These are phyloP conservation scores for Tolypocladium tundrense DNA, from an alignment of 2,329 filamentous ascomycete species.

Conservation along the genomic window DNA sequence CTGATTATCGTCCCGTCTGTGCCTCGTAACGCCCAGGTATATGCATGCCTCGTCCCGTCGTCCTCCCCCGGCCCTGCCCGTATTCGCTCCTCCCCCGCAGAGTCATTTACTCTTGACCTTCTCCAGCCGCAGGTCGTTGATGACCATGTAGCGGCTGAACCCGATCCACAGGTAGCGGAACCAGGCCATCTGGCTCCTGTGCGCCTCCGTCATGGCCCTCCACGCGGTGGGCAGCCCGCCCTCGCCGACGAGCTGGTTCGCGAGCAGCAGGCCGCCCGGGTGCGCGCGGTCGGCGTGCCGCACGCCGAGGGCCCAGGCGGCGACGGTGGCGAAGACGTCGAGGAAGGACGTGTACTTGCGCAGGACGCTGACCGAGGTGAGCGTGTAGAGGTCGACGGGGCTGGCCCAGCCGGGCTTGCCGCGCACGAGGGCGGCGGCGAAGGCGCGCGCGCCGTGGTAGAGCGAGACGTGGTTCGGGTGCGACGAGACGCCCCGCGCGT, in stretches of 20 bases:
- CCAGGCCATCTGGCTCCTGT: constrained; percentile 97
- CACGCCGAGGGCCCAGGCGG: constrained; percentile 36
- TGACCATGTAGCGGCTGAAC: constrained; percentile 84
- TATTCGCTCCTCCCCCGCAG: background rate
- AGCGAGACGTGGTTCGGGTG: constrained; percentile 93
- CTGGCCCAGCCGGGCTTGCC: constrained; percentile 54
- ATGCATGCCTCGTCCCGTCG: background rate
- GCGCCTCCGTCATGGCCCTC: constrained; percentile 78
- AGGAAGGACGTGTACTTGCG: constrained; percentile 77
- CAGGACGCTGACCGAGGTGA: constrained; percentile 59
- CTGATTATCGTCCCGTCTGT: background rate
- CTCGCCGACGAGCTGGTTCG: constrained; percentile 57
- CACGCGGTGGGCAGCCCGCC: constrained; percentile 51
- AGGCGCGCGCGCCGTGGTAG: constrained; percentile 68
- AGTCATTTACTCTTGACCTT: constrained; percentile 16
- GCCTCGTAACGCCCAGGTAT: background rate
- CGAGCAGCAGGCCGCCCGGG: constrained; percentile 54
- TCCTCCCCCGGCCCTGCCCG: background rate
- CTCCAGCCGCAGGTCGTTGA: constrained; percentile 70
- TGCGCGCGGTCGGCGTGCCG: constrained; percentile 24
- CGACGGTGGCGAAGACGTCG: constrained; percentile 64
- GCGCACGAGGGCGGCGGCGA: constrained; percentile 56
- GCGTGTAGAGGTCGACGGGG: constrained; percentile 77
- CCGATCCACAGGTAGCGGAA: constrained; percentile 95
- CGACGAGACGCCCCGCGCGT: constrained; percentile 66